Conservation (phyloP, 257 asterid genomes). For the Catharanthus roseus region DNA sequence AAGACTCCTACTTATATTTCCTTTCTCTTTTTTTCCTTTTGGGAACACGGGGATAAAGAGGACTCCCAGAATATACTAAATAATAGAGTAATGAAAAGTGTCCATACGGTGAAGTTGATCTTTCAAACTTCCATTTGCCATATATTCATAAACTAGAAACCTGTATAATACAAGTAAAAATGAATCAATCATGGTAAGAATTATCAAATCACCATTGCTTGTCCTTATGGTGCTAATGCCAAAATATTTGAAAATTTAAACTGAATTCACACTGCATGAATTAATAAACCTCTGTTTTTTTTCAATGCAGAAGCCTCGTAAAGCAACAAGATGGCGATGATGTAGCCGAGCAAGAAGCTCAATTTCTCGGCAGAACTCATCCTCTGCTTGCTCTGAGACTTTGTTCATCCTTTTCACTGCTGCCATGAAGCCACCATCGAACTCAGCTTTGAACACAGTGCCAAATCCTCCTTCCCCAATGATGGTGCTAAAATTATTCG, state of each 20-base stretch:
- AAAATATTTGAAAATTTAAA: not conserved
- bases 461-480: conserved; percentile 98
- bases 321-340: conserved; percentile 93
- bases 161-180: conserved; percentile 32
- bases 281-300: conserved; percentile 64
- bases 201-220: not conserved
- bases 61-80: not conserved
- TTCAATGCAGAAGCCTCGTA: conserved; percentile 77
- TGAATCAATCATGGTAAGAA: not conserved
- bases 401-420: conserved; percentile 92
- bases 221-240: not conserved
- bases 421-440: conserved; percentile 54
- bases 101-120: conserved; percentile 83
- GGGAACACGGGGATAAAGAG: not conserved
- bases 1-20: not conserved
- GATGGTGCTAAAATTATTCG: conserved; percentile 59
- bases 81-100: not conserved
- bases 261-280: not conserved
- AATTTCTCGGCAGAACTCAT: conserved; percentile 79
- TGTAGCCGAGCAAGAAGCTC: conserved; percentile 93
- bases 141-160: conserved; percentile 80
- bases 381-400: conserved; percentile 85
- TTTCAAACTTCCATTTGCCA: conserved; percentile 92
- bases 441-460: conserved; percentile 75
- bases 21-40: not conserved